Conservation (phyloP, 2,329 filamentous ascomycete genomes). For the Pestalotiopsis sp. region DNA sequence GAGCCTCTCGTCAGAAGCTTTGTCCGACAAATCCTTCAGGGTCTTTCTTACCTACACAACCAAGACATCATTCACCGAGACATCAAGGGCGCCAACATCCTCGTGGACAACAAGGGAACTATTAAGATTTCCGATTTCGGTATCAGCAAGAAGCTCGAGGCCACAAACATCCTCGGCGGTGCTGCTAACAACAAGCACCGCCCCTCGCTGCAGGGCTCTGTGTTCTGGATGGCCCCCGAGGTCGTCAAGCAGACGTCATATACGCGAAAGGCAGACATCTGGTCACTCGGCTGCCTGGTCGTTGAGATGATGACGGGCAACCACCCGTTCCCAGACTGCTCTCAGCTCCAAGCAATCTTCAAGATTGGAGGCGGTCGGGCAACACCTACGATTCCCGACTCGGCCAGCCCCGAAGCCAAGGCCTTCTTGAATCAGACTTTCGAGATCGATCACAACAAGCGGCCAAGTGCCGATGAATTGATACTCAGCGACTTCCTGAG, state of each 20-base stretch:
- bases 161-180: conserved; percentile 77
- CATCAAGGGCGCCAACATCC: conserved; percentile 98
- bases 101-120: conserved; percentile 97
- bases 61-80: conserved; percentile 97
- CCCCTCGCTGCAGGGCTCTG: conserved; percentile 89
- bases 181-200: conserved; percentile 69
- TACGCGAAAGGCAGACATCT: conserved; percentile 97
- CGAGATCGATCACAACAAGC: conserved; percentile 90
- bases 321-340: conserved; percentile 96
- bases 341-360: conserved; percentile 96
- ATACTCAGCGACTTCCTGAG: conserved; percentile 81
- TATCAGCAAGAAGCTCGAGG: conserved; percentile 97
- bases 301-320: conserved; percentile 99
- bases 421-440: conserved; percentile 88
- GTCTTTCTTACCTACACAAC: conserved; percentile 90
- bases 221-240: conserved; percentile 99
- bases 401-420: conserved; percentile 81
- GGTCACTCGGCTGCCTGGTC: conserved; percentile 94
- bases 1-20: conserved; percentile 96
- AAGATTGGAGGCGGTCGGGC: conserved; percentile 92
- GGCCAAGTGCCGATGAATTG: conserved; percentile 90
- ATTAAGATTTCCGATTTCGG: conserved; percentile 99
- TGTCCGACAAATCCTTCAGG: conserved; percentile 91
- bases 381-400: conserved; percentile 84
- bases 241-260: conserved; percentile 98